phyloP scores from a whole-genome alignment of 106 monocot species.

The Chionographis japonica region DNA sequence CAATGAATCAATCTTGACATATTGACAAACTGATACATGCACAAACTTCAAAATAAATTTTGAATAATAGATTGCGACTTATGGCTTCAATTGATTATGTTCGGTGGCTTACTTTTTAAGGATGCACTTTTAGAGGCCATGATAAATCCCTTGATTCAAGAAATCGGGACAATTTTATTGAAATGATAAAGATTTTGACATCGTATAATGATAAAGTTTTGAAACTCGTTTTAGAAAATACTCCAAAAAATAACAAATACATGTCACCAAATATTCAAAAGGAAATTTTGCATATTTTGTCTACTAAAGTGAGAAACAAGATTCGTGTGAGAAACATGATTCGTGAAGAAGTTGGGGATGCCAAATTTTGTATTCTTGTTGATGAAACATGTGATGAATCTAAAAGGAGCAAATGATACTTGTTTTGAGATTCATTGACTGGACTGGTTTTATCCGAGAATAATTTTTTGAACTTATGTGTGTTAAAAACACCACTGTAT shows the following conservation, averaged over 20 bases:
- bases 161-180: neutral
- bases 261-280: neutral
- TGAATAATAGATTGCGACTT: too few species aligned
- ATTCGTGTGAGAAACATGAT: neutral
- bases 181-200: neutral
- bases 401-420: neutral
- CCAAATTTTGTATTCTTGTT: neutral
- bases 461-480: neutral
- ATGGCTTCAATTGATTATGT: too few species aligned
- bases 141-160: too few species aligned
- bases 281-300: neutral
- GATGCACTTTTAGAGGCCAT: too few species aligned
- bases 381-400: neutral
- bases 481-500: neutral
- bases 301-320: too few species aligned
- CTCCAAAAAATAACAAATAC: neutral
- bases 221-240: too few species aligned
- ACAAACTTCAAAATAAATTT: too few species aligned
- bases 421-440: neutral
- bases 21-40: too few species aligned
- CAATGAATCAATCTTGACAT: too few species aligned
- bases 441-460: neutral
- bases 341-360: neutral
- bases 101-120: too few species aligned
- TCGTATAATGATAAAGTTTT: neutral